Base-by-base conservation (phyloP, 2,329 filamentous ascomycete species). In the Hypoxylon sp. region DNA sequence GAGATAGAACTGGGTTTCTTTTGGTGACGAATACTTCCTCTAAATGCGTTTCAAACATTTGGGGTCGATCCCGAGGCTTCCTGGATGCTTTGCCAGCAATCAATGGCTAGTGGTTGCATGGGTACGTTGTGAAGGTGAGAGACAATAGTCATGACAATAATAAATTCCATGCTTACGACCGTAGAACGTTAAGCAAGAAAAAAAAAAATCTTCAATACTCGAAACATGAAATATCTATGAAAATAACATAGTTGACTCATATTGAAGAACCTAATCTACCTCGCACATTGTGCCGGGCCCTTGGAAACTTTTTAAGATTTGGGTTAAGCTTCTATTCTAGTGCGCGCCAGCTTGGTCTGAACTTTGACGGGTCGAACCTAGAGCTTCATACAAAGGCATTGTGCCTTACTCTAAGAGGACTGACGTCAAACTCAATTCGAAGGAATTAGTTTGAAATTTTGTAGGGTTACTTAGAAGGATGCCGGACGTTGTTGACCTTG, bases 31-130 rank as follows among this genome's bases (percentile, higher is more conserved):
- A 23, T 60, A 25, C 43, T 34, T 32, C 36, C 23, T 67, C 38
- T 25, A 19, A n/a, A 60, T 13, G 19, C 61, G 63, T 66, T 63
- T 59, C 56, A 61, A 58, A 23, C 6, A 45, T 60, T 69, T 58
- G 67, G 57, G 63, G 63, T 67, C 53, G 50, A 64, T 69, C 52
- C 63, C 64, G 64, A 34, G 57, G 28, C 60, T 67, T 67, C 60
- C 60, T 67, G 30, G 13, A 25, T 30, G 52, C 23, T 25, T 51
- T 57, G 46, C 28, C 60, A 49, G 21, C 32, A 46, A 46, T 56
- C 9, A 45, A 63, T 52, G 43, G 36, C 28, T 14, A 23, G 19
- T 60, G 63, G 56, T 69, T 63, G 67, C 59, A 67, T 58, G 59
- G 62, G 46, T 67, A 56, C 45, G 41, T 25, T 50, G 17, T 11